Evolutionary conservation across 2,329 filamentous ascomycete species (phyloP), one percentile per base, ranked within the genome.

Genomic region (Uncinocarpus reesii): DNA sequence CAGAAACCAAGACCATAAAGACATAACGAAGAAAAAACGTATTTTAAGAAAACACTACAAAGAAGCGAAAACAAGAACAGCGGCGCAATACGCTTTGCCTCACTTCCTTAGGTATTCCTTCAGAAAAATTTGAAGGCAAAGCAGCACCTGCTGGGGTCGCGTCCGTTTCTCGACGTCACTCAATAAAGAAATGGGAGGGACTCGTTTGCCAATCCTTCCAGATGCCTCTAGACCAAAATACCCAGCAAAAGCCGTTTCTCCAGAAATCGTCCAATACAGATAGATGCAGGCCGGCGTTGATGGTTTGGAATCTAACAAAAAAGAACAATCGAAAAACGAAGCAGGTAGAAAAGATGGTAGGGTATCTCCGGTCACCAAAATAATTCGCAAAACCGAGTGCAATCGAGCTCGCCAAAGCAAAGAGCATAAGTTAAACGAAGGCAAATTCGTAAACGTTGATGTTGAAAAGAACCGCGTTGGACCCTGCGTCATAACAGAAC

Each of bases 291-390:
- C n/a, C n/a, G n/a, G n/a, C n/a, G n/a, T n/a, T n/a, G n/a, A n/a
- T n/a, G n/a, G n/a, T n/a, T n/a, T n/a, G 10, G 23, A 23, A 38
- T 21, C 10, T 10, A n/a, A n/a, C 5, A 13, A 38, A 8, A 31
- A 31, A 18, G 11, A 24, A 34, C 2, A 20, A 43, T 4, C 5
- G 13, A 24, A 8, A 40, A 37, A 23, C n/a, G n/a, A 34, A 34
- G 15, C 18, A 24, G 8, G 11, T 34, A 34, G n/a, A n/a, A 43
- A 43, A 28, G 41, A 43, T 43, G 16, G 41, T 43, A 11, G 41
- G 41, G 41, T 43, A 43, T 43, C 41, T 43, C 41, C 13, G 41
- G 41, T 13, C 41, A 42, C 32, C 26, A 34, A 43, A 42, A 43
- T 16, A 24, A 29, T 20, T 15, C 24, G 41, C 41, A 43, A 18